Conservation (phyloP, 106 monocot genomes). For the Dioscorea zingiberensis region DNA sequence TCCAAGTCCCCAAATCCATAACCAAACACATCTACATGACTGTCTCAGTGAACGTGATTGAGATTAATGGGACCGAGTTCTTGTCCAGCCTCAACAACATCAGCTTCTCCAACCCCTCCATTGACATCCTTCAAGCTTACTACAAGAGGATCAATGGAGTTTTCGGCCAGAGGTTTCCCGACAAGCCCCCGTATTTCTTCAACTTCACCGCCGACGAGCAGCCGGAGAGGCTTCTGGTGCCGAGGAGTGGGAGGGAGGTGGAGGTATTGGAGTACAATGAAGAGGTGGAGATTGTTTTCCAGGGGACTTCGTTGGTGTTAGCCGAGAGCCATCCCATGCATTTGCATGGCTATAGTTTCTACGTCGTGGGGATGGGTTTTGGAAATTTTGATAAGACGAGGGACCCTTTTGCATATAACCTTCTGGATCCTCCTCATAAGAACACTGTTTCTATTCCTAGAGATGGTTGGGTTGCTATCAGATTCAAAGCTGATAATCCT, state of each 20-base stretch:
- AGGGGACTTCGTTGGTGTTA: constrained; percentile 42
- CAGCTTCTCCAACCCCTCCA: constrained; percentile 23
- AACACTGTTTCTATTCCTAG: constrained; percentile 50
- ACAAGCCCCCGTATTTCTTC: constrained; percentile 25
- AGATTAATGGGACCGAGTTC: constrained; percentile 7
- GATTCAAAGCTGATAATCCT: constrained; percentile 49
- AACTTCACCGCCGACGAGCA: constrained; percentile 34
- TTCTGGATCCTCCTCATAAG: constrained; percentile 44
- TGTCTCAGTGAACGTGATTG: constrained; percentile 23
- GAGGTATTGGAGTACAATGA: constrained; percentile 36
- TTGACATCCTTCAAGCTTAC: constrained; percentile 38
- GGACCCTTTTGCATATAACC: constrained; percentile 44
- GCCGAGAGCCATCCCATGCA: constrained; percentile 68
- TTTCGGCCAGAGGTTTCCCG: constrained; percentile 18
- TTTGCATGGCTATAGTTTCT: constrained; percentile 63
- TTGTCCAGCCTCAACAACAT: constrained; percentile 42
- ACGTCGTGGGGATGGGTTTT: constrained; percentile 48
- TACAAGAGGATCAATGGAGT: constrained; percentile 14
- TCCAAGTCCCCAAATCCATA: constrained; percentile 25
- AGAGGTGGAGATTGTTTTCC: constrained; percentile 51
- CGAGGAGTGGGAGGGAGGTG: constrained; percentile 30
- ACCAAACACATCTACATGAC: constrained; percentile 27
- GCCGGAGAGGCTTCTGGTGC: constrained; percentile 8
- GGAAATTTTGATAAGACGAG: constrained; percentile 50
- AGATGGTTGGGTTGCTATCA: constrained; percentile 44